phyloP scores from a whole-genome alignment of 257 asterid species.

The Handroanthus guayacan region DNA sequence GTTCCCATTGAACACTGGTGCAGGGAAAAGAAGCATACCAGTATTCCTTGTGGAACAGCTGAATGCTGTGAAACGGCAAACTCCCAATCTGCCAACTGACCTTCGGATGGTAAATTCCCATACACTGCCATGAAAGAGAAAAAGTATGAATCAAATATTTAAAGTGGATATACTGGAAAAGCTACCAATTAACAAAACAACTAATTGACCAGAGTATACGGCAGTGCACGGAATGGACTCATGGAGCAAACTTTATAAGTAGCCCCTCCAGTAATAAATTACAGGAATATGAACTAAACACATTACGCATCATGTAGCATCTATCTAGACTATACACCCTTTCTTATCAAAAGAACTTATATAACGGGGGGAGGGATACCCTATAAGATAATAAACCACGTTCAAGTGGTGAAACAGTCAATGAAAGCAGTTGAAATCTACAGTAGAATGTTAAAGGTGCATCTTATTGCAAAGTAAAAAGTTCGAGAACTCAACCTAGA shows the following conservation, averaged over 20 bases:
- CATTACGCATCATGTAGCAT: not conserved
- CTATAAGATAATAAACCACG: not conserved
- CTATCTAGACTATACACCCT: not conserved
- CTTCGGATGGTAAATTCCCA: slow-evolving; percentile 88
- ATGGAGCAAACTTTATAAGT: slow-evolving; percentile 1
- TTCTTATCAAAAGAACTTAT: not conserved
- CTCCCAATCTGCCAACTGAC: slow-evolving; percentile 93
- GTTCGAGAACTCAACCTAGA: not conserved
- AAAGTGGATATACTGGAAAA: not conserved
- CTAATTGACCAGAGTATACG: not conserved
- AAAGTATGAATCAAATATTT: slow-evolving; percentile 16
- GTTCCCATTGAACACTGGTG: slow-evolving; percentile 1
- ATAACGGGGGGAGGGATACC: not conserved
- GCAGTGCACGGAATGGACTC: not conserved
- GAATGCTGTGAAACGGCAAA: slow-evolving; percentile 88
- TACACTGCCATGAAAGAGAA: slow-evolving; percentile 67
- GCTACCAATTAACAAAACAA: slow-evolving; percentile 4
- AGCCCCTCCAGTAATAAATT: slow-evolving; percentile 13
- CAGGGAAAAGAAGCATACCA: slow-evolving; percentile 48
- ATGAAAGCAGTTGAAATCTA: not conserved
- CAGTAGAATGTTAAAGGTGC: not conserved
- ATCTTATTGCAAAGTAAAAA: not conserved
- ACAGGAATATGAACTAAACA: not conserved
- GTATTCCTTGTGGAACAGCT: slow-evolving; percentile 51
- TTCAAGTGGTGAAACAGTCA: not conserved